Percentiles rank a stretch among this genome's conserved stretches.
Conservation (phyloP, 148 eudicot genomes). For the Cornus suecica region DNA sequence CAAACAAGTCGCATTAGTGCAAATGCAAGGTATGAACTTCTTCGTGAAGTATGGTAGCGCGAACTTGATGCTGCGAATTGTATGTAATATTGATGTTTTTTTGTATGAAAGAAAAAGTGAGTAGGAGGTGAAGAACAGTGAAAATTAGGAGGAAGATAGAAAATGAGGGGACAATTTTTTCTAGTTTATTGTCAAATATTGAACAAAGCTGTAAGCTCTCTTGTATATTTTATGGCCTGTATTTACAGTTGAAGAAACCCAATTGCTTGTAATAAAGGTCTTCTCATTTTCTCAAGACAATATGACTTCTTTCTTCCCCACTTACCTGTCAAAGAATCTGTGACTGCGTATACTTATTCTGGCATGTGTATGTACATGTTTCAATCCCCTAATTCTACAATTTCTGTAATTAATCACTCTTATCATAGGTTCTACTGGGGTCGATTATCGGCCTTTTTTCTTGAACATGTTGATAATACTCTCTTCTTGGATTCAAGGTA, state of each 20-base stretch:
- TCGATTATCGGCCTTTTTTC: no score
- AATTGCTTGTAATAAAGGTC: background rate
- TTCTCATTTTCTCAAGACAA: no score
- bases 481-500: no score
- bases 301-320: no score
- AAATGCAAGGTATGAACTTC: conserved; percentile 67
- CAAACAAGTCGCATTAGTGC: conserved; percentile 24
- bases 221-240: background rate
- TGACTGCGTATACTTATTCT: no score
- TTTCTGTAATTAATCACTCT: no score
- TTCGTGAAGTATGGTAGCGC: conserved; percentile 75
- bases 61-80: conserved; percentile 14
- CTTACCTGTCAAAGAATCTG: no score
- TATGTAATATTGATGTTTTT: background rate
- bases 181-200: background rate
- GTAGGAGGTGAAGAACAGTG: background rate
- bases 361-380: no score
- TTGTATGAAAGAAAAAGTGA: conserved; percentile 3
- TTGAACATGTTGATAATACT: no score
- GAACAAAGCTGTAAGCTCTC: background rate
- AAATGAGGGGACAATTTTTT: background rate
- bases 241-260: background rate
- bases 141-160: background rate
- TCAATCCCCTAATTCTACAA: no score
- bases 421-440: no score